A percentile compares a stretch with the other conserved stretches of the same genome.
These are phyloP conservation scores for Fraxinus quadrangulata DNA, from an alignment of 257 asterid genomes.

Conservation along the genomic window DNA sequence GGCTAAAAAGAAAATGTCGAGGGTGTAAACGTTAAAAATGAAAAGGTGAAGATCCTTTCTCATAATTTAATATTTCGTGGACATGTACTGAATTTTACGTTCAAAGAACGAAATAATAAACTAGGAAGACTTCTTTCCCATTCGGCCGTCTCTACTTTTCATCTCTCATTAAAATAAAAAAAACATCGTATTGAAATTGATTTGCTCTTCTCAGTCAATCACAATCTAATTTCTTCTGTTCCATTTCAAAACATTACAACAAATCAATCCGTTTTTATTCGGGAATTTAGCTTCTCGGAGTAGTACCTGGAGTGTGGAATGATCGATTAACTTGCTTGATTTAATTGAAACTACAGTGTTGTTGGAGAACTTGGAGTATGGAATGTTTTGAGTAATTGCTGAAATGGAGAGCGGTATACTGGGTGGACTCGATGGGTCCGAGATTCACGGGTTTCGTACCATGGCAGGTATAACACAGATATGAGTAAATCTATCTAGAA, in stretches of 20 bases:
- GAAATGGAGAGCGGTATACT: conserved; percentile 53
- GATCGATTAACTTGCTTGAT: neutral
- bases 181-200: conserved; percentile 8
- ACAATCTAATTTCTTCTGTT: neutral
- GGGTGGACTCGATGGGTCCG: conserved; percentile 58
- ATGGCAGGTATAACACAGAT: conserved; percentile 58
- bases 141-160: neutral
- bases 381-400: conserved; percentile 25
- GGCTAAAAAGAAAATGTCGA: neutral
- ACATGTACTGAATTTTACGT: neutral
- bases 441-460: conserved; percentile 86
- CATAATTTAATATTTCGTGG: too few species aligned
- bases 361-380: conserved; percentile 22
- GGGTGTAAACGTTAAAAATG: neutral
- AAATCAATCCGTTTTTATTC: neutral
- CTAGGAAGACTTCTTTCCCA: neutral
- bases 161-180: neutral
- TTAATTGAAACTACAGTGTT: neutral
- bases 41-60: neutral
- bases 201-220: conserved; percentile 26
- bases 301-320: neutral
- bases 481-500: conserved; percentile 1
- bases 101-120: neutral
- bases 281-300: neutral
- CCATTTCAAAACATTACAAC: neutral